Base-by-base conservation (phyloP, 495 filamentous ascomycete species). In the Aspergillus homomorphus region DNA sequence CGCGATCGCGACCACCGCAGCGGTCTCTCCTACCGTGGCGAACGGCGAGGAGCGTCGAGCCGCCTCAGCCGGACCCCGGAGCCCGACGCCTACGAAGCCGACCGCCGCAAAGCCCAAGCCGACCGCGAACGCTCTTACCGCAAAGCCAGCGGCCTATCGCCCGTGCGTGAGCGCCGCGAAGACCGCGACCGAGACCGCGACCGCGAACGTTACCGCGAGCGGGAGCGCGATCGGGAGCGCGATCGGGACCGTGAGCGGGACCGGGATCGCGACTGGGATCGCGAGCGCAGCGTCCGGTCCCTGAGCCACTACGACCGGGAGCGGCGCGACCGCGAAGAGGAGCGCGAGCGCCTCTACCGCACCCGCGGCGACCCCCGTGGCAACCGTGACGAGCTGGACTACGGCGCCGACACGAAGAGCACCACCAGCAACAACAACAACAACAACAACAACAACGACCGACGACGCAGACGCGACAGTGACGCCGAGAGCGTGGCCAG, bases 51-150 rank as follows among this genome's bases (percentile, higher is more conserved):
- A 65, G 74, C 77, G 60, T 77, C 82, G 45, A 77, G 77, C 51
- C 85, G 84, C 26, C 73, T 72, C 46, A 89, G 86, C 63, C 89
- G 89, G 50, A 91, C 88, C 41, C 92, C 90, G 6, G 92, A 97
- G 68, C 82, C 82, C 23, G 90, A 96, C 68, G 84, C 89, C 15
- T 96, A 96, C 66, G 91, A 94, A 70, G 90, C 89, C 46, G 91
- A 96, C 66, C 86, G 91, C 48, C 85, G 88, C 57, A 90, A 92
- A 67, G 90, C 90, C 19, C 88, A 89, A 66, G 89, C 89, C 23
- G 90, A 93, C 62, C 87, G 91, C 26, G 92, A 96, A 72, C 84
- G 89, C 46, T 90, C 91, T 58, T 92, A 91, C 72, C 87, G 89
- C 66, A 93, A 92, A 70, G 76, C 81, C 46, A 87, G 84, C 67